Percentiles rank a stretch among this genome's conserved stretches.
phyloP scores from a whole-genome alignment of 2,329 filamentous ascomycete species.

The Emmonsia crescens region DNA sequence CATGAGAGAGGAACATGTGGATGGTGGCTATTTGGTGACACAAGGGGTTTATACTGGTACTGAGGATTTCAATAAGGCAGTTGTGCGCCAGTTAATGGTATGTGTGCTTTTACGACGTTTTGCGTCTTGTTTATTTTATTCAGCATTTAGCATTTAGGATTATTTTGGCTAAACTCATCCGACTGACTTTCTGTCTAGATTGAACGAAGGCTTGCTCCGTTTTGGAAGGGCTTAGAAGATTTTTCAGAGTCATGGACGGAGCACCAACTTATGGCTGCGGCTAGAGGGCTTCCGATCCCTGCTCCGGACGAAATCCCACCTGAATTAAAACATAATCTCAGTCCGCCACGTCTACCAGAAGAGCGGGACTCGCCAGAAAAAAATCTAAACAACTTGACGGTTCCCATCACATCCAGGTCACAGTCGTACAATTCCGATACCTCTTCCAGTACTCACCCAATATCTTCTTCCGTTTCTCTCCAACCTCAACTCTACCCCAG shows the following conservation, averaged over 20 bases:
- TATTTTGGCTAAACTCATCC: background rate
- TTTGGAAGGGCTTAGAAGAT: slow-evolving; percentile 89
- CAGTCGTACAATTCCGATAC: slow-evolving; percentile 69
- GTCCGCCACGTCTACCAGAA: slow-evolving; percentile 37
- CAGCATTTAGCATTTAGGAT: background rate
- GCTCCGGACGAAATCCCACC: slow-evolving; percentile 71
- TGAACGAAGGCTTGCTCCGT: slow-evolving; percentile 82
- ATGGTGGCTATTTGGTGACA: slow-evolving; percentile 89
- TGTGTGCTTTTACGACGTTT: slow-evolving; percentile 14
- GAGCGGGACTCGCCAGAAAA: slow-evolving; percentile 43
- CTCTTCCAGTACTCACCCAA: slow-evolving; percentile 53
- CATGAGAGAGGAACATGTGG: slow-evolving; percentile 81
- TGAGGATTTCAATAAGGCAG: slow-evolving; percentile 84
- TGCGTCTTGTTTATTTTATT: background rate
- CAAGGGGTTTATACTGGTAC: slow-evolving; percentile 83
- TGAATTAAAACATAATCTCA: slow-evolving; percentile 48
- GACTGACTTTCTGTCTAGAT: slow-evolving; percentile 51
- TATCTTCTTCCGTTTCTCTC: slow-evolving; percentile 36
- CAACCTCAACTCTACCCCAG: slow-evolving; percentile 34
- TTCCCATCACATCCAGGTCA: slow-evolving; percentile 67
- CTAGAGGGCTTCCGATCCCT: slow-evolving; percentile 71
- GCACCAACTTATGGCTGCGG: slow-evolving; percentile 86
- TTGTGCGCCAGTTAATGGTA: slow-evolving; percentile 87
- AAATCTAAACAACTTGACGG: slow-evolving; percentile 60
- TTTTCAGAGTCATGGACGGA: slow-evolving; percentile 85